Evolutionary conservation across 768 basidiomycete species (phyloP).

Genomic region (Podaxis rugospora): DNA sequence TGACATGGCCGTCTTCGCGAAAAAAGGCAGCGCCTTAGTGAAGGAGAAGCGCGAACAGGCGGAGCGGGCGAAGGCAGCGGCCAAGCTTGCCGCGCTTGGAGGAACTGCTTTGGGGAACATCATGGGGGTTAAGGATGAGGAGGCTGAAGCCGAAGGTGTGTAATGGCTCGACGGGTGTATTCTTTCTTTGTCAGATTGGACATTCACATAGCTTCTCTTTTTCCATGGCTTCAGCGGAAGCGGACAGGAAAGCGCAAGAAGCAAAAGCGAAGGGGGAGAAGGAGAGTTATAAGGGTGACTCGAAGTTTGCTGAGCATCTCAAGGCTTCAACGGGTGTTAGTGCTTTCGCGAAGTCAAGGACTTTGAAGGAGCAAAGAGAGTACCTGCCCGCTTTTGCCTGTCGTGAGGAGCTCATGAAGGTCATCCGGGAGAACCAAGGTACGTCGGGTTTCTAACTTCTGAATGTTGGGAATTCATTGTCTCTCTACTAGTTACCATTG

Average conservation of each 20-base stretch:
- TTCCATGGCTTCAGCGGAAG: conserved; percentile 47
- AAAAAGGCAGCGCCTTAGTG: conserved; percentile 93
- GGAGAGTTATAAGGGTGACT: conserved; percentile 86
- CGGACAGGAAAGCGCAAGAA: conserved; percentile 42
- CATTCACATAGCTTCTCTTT: conserved; percentile 70
- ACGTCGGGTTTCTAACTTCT: not conserved
- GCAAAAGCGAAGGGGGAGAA: conserved; percentile 53
- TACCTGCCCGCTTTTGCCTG: conserved; percentile 98
- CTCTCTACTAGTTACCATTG: conserved; percentile 66
- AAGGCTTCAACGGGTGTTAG: conserved; percentile 77
- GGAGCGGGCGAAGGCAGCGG: conserved; percentile 93
- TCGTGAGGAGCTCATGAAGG: conserved; percentile 85
- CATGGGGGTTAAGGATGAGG: conserved; percentile 95
- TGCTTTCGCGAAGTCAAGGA: conserved; percentile 74
- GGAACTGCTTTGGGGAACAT: conserved; percentile 96
- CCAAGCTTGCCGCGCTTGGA: conserved; percentile 87
- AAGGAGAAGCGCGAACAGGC: conserved; percentile 96
- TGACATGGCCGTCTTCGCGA: conserved; percentile 94
- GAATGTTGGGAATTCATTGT: conserved; percentile 6
- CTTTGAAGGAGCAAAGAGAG: conserved; percentile 92
- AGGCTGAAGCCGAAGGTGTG: conserved; percentile 88
- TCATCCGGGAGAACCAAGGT: conserved; percentile 95
- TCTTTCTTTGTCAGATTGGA: conserved; percentile 46
- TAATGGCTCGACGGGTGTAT: conserved; percentile 18
- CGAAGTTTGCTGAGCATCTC: conserved; percentile 94